These are phyloP conservation scores for Sphagnum fallax DNA, from an alignment of 228 moss, liverwort and hornwort species.

Conservation along the genomic window DNA sequence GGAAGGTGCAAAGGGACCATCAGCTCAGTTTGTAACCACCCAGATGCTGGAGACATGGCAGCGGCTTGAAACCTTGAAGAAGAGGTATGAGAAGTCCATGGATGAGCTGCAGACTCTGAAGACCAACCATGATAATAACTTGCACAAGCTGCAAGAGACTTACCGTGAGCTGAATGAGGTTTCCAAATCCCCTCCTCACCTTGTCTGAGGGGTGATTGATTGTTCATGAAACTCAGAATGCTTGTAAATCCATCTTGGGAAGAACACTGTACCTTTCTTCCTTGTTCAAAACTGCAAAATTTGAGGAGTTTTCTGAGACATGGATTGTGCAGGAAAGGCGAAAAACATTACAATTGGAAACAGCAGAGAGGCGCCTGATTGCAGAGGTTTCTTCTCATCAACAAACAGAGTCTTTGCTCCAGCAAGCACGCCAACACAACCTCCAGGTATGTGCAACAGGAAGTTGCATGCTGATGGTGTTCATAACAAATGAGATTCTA, in stretches of 20 bases:
- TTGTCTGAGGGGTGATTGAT: neutral
- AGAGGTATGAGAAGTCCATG: conserved; percentile 27
- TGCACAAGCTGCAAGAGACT: conserved; percentile 38
- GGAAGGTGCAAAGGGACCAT: conserved; percentile 18
- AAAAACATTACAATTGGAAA: conserved; percentile 41
- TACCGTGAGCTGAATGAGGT: conserved; percentile 54
- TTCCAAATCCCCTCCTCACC: neutral
- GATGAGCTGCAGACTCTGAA: conserved; percentile 50
- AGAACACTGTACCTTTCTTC: too few relatives aligned
- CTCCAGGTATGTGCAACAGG: conserved; percentile 30
- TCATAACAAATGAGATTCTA: too few relatives aligned
- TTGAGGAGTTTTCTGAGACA: neutral
- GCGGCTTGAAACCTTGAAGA: conserved; percentile 39
- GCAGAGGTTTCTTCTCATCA: conserved; percentile 37
- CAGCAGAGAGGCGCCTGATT: conserved; percentile 29
- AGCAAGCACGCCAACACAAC: conserved; percentile 50
- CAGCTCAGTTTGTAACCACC: conserved; percentile 28
- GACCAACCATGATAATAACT: conserved; percentile 29
- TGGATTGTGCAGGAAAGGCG: conserved; percentile 40
- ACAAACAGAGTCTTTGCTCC: conserved; percentile 37
- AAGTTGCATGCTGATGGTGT: neutral
- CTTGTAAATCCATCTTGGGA: neutral
- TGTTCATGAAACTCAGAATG: neutral
- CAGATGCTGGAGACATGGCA: conserved; percentile 60
- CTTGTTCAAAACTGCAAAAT: too few relatives aligned